A percentile compares a stretch with the other conserved stretches of the same genome.
Evolutionary conservation across 192 early-diverging fungal genomes (phyloP).

Genomic region (Podila epigama): DNA sequence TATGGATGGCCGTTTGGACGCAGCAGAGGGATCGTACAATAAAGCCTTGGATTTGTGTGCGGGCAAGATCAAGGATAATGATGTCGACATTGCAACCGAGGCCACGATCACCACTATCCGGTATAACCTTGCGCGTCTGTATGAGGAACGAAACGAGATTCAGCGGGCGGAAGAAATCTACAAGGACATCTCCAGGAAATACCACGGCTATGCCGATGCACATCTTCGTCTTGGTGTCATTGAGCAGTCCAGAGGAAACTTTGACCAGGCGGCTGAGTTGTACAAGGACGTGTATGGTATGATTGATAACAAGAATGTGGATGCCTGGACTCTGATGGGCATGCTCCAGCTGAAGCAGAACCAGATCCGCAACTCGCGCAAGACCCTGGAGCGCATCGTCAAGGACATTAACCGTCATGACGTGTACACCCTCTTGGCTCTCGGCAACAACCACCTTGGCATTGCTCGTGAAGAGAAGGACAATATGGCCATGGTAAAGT

Average conservation of each 20-base stretch:
- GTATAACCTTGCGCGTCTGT: slow-evolving; percentile 82
- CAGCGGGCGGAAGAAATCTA: slow-evolving; percentile 72
- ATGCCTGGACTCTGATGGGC: slow-evolving; percentile 79
- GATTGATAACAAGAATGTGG: slow-evolving; percentile 64
- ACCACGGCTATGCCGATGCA: slow-evolving; percentile 83
- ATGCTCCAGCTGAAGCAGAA: slow-evolving; percentile 66
- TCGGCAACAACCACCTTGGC: slow-evolving; percentile 83
- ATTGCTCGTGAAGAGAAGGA: slow-evolving; percentile 65
- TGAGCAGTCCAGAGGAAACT: slow-evolving; percentile 57
- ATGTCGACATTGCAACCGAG: slow-evolving; percentile 44
- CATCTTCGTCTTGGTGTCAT: slow-evolving; percentile 81
- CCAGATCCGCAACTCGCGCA: slow-evolving; percentile 71
- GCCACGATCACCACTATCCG: slow-evolving; percentile 61
- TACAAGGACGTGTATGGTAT: slow-evolving; percentile 69
- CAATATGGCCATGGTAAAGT: slow-evolving; percentile 34
- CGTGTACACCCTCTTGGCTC: slow-evolving; percentile 75
- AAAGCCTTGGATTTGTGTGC: slow-evolving; percentile 55
- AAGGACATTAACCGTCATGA: slow-evolving; percentile 81
- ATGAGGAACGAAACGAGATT: slow-evolving; percentile 63
- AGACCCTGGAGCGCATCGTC: slow-evolving; percentile 80
- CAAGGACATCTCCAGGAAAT: slow-evolving; percentile 61
- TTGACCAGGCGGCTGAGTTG: slow-evolving; percentile 65
- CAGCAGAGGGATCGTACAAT: slow-evolving; percentile 54
- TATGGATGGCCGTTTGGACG: slow-evolving; percentile 41
- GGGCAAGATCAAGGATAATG: slow-evolving; percentile 14